These are phyloP conservation scores for Bauhinia variegata DNA, from an alignment of 306 rosid genomes.

Conservation along the genomic window DNA sequence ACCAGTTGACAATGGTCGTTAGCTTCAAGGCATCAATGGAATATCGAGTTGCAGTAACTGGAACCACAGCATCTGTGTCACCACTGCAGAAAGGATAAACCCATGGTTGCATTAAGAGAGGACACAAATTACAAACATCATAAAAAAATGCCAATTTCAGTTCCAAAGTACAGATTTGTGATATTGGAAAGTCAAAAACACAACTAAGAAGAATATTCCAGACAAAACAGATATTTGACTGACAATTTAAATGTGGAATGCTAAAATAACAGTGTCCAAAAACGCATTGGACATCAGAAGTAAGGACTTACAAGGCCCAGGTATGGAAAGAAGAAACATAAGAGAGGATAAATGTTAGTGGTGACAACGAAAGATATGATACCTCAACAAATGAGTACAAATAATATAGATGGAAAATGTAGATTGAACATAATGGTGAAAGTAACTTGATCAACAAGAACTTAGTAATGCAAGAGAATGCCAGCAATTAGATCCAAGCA, in stretches of 20 bases:
- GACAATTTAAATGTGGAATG: background rate
- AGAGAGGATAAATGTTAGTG: background rate
- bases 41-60: constrained; percentile 83
- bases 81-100: constrained; percentile 58
- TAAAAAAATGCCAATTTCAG: background rate
- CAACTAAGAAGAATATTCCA: background rate
- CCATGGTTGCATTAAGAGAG: constrained; percentile 19
- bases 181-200: background rate
- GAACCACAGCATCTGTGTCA: constrained; percentile 92
- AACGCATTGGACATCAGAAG: background rate
- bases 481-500: background rate
- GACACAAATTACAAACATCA: background rate
- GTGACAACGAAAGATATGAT: background rate
- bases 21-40: constrained; percentile 88
- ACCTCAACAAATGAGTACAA: background rate
- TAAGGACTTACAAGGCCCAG: background rate
- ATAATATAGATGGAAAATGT: background rate
- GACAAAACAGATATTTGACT: background rate
- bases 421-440: background rate
- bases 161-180: constrained; percentile 8
- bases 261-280: background rate
- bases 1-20: constrained; percentile 80
- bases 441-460: background rate
- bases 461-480: background rate
- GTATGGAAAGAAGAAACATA: background rate